A percentile compares a stretch with the other conserved stretches of the same genome.
phyloP scores from a whole-genome alignment of 345 rosid genomes.

The Eucalyptus cladocalyx region DNA sequence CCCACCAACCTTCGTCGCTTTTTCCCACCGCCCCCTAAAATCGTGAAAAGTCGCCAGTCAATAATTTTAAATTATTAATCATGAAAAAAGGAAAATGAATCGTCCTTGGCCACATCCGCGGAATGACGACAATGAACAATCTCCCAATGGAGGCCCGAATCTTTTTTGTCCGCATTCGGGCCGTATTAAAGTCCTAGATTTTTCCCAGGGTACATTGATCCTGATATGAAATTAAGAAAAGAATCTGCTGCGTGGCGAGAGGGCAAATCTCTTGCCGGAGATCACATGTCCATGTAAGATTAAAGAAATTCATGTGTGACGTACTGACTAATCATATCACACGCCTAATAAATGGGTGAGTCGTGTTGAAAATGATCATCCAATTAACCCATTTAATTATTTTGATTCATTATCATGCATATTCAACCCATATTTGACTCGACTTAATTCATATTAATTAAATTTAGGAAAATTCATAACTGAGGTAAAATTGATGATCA shows the following conservation, averaged over 20 bases:
- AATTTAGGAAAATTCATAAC: too few species aligned
- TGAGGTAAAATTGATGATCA: too few species aligned
- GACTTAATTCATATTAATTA: too few species aligned
- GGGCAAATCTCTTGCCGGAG: neutral
- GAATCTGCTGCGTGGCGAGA: neutral
- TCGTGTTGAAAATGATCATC: too few species aligned
- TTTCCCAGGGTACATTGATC: neutral
- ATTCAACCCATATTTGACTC: rapidly evolving
- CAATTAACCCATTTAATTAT: too few species aligned
- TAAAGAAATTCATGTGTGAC: too few species aligned
- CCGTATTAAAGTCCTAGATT: neutral
- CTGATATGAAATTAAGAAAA: neutral
- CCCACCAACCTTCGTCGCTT: neutral
- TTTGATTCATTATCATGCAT: too few species aligned
- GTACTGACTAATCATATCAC: too few species aligned
- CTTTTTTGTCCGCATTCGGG: neutral
- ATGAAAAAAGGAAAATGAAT: neutral
- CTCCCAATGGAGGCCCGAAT: neutral
- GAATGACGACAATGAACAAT: neutral
- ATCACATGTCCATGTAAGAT: too few species aligned
- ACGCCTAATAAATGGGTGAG: too few species aligned
- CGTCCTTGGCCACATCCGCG: neutral
- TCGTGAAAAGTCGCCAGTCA: neutral
- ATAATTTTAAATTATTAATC: neutral
- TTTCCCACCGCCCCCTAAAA: neutral